These are phyloP conservation scores for Sphaceloma murrayae DNA, from an alignment of 2,329 filamentous ascomycete species.

Conservation along the genomic window DNA sequence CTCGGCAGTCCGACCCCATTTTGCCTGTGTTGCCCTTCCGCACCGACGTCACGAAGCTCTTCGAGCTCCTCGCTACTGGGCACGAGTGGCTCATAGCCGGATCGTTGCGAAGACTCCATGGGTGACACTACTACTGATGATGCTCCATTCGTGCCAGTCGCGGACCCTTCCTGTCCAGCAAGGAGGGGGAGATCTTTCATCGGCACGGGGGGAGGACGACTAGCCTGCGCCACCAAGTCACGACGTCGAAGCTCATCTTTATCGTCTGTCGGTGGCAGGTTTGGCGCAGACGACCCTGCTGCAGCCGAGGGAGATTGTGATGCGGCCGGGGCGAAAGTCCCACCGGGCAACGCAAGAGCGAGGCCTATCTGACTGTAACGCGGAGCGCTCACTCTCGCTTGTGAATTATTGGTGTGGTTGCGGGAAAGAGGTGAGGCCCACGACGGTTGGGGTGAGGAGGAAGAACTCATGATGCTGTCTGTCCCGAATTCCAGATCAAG, in stretches of 20 bases:
- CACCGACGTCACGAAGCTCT: constrained; percentile 6
- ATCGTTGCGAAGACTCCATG: too few relatives aligned
- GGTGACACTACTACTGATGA: too few relatives aligned
- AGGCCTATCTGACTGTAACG: constrained; percentile 21
- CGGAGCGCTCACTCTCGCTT: too few relatives aligned
- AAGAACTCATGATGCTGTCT: not conserved
- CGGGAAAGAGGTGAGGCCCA: too few relatives aligned
- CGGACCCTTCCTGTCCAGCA: too few relatives aligned
- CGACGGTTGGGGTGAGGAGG: too few relatives aligned
- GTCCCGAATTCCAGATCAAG: constrained; percentile 2
- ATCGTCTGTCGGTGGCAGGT: constrained; percentile 48
- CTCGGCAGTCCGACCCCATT: constrained; percentile 14
- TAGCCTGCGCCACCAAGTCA: constrained; percentile 33
- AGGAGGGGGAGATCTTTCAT: constrained; percentile 1
- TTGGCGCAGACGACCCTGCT: constrained; percentile 13
- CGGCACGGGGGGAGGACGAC: constrained; percentile 29
- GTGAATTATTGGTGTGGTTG: too few relatives aligned
- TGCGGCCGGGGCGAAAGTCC: not conserved
- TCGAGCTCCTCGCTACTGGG: not conserved
- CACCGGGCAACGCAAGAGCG: not conserved
- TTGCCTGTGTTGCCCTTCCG: constrained; percentile 15
- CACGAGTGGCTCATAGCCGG: constrained; percentile 1
- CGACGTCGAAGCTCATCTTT: constrained; percentile 63
- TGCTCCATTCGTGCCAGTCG: too few relatives aligned
- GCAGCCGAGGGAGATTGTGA: constrained; percentile 1